Evolutionary conservation across 352 stramenopile genomes (phyloP).

Genomic region (Globisporangium alternatum): DNA sequence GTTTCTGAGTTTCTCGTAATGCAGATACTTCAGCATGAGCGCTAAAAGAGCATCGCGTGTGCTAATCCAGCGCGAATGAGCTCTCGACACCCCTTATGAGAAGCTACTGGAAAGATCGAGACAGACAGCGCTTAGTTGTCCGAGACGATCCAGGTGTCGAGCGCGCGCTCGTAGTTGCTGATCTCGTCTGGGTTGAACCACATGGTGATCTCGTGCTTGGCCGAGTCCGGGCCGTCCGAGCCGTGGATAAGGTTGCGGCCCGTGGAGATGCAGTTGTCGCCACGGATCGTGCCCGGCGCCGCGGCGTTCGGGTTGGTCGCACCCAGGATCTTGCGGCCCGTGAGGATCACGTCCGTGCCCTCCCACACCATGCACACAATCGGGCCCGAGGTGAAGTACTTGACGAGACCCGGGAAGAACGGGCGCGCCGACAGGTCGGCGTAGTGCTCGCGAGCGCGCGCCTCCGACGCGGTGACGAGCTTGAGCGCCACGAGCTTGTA

Average conservation of each 20-base stretch:
- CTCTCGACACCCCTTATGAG: not conserved
- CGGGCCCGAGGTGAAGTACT: constrained; percentile 92
- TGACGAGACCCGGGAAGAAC: constrained; percentile 91
- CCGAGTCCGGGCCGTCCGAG: constrained; percentile 89
- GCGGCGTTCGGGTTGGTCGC: constrained; percentile 94
- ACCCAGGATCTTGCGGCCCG: constrained; percentile 93
- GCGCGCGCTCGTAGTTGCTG: constrained; percentile 87
- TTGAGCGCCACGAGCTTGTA: constrained; percentile 95
- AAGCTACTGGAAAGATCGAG: not conserved
- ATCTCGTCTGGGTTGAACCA: constrained; percentile 92
- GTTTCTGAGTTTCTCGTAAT: not conserved
- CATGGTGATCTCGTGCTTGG: constrained; percentile 92
- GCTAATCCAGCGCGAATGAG: not conserved
- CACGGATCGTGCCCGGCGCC: constrained; percentile 92
- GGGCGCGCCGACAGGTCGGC: constrained; percentile 89
- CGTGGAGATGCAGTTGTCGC: constrained; percentile 92
- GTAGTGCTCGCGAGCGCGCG: constrained; percentile 92
- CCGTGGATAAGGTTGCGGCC: constrained; percentile 93
- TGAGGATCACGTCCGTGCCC: constrained; percentile 92
- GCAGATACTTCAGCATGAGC: too few species aligned
- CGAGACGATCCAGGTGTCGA: constrained; percentile 87
- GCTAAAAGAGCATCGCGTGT: too few species aligned
- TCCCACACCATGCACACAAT: constrained; percentile 96
- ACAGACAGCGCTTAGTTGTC: constrained; percentile 67
- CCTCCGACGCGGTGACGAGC: constrained; percentile 90